A percentile compares a stretch with the other conserved stretches of the same genome.
phyloP scores from a whole-genome alignment of 208 protist species.

The Novymonas esmeraldas region DNA sequence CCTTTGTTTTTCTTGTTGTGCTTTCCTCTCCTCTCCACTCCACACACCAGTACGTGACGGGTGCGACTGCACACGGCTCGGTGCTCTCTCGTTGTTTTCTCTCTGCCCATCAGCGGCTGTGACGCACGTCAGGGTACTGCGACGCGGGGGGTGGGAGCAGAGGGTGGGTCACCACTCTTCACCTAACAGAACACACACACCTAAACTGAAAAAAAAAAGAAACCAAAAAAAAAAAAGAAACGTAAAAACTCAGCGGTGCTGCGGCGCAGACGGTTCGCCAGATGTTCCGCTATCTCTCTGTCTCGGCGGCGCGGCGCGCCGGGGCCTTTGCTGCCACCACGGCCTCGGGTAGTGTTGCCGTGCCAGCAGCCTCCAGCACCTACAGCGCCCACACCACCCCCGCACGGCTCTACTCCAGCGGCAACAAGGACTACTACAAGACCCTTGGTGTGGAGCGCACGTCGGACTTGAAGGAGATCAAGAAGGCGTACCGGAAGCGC shows the following conservation, averaged over 20 bases:
- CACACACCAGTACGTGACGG: no score
- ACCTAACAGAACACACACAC: no score
- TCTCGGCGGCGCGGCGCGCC: conserved; percentile 11
- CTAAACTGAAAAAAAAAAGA: no score
- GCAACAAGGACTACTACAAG: conserved; percentile 90
- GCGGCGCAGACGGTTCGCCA: no score
- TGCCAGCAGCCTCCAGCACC: conserved; percentile 10
- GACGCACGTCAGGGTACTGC: no score
- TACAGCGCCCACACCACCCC: conserved; percentile 16
- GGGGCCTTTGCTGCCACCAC: neutral
- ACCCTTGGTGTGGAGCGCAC: conserved; percentile 73
- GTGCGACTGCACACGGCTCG: no score
- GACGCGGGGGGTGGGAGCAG: no score
- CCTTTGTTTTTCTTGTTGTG: neutral
- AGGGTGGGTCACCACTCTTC: no score
- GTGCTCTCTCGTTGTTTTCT: no score
- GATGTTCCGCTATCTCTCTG: conserved; percentile 29
- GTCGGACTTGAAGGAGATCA: conserved; percentile 78
- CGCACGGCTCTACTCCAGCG: conserved; percentile 45
- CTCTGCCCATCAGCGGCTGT: no score
- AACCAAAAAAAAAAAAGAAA: no score
- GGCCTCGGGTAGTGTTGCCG: neutral
- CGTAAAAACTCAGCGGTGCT: no score
- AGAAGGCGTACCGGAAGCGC: conserved; percentile 92
- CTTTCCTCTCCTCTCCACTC: neutral